A percentile compares a stretch with the other conserved stretches of the same genome.
Conservation (phyloP, 352 stramenopile species). For the Aphanomyces astaci region DNA sequence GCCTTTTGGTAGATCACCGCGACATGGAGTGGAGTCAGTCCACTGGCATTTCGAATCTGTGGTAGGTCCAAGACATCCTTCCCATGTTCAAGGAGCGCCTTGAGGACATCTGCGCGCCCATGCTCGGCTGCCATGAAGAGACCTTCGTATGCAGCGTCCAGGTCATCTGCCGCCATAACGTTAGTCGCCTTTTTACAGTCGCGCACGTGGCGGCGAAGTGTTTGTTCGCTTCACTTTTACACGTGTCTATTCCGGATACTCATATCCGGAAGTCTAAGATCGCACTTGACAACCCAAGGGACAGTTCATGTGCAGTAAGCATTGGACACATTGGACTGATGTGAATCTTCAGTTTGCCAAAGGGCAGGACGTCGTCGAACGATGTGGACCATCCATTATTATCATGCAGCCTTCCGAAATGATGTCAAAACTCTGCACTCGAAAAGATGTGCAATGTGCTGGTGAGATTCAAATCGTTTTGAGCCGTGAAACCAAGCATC, state of each 20-base stretch:
- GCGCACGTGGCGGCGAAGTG: not conserved
- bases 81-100: conserved; percentile 64
- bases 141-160: conserved; percentile 62
- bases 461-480: too few species aligned
- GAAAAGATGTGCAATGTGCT: too few species aligned
- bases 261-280: not conserved
- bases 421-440: too few species aligned
- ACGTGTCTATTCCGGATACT: conserved; percentile 8
- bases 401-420: too few species aligned
- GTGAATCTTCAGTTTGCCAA: too few species aligned
- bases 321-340: too few species aligned
- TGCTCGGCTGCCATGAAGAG: conserved; percentile 80
- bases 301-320: too few species aligned
- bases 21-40: conserved; percentile 67
- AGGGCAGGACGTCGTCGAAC: too few species aligned
- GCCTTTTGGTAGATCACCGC: conserved; percentile 63
- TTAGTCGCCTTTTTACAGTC: not conserved
- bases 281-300: too few species aligned
- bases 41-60: conserved; percentile 52
- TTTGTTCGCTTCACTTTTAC: not conserved
- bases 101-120: conserved; percentile 77
- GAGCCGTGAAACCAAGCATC: too few species aligned
- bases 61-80: conserved; percentile 43
- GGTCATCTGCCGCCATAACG: conserved; percentile 12
- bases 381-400: too few species aligned